These are phyloP conservation scores for Lachnellula subtilissima DNA, from an alignment of 2,329 filamentous ascomycete genomes.

Conservation along the genomic window DNA sequence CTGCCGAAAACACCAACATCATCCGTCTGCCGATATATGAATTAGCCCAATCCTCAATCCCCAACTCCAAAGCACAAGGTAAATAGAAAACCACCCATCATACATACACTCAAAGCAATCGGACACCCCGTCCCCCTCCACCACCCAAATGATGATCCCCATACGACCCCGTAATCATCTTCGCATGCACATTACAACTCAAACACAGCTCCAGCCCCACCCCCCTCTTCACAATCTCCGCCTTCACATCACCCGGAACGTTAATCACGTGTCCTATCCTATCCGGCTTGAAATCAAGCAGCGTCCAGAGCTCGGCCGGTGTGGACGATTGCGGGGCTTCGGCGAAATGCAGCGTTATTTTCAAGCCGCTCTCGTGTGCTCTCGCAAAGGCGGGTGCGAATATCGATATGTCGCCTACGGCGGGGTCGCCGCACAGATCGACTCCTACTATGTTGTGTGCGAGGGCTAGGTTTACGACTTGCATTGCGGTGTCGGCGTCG, in stretches of 20 bases:
- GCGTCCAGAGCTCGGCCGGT: slow-evolving; percentile 54
- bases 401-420: slow-evolving; percentile 53
- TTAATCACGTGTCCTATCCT: slow-evolving; percentile 77
- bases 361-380: slow-evolving; percentile 52
- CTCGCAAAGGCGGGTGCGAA: slow-evolving; percentile 55
- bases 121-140: slow-evolving; percentile 60
- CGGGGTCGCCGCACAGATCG: slow-evolving; percentile 75
- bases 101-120: slow-evolving; percentile 63
- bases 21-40: slow-evolving; percentile 56
- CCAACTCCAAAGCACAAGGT: no score
- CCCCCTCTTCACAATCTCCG: slow-evolving; percentile 46
- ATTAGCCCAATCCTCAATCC: no score
- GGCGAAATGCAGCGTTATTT: slow-evolving; percentile 73
- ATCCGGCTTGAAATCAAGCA: slow-evolving; percentile 63
- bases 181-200: slow-evolving; percentile 74
- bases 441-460: slow-evolving; percentile 62
- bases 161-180: slow-evolving; percentile 62
- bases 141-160: slow-evolving; percentile 67
- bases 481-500: slow-evolving; percentile 51
- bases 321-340: slow-evolving; percentile 57
- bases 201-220: slow-evolving; percentile 72
- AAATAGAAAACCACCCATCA: not conserved
- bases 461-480: slow-evolving; percentile 60
- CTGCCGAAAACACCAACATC: slow-evolving; percentile 80
- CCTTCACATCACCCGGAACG: slow-evolving; percentile 56